Evolutionary conservation across 371 early-diverging fungal species (phyloP).

Genomic region (Lichtheimia ornata): DNA sequence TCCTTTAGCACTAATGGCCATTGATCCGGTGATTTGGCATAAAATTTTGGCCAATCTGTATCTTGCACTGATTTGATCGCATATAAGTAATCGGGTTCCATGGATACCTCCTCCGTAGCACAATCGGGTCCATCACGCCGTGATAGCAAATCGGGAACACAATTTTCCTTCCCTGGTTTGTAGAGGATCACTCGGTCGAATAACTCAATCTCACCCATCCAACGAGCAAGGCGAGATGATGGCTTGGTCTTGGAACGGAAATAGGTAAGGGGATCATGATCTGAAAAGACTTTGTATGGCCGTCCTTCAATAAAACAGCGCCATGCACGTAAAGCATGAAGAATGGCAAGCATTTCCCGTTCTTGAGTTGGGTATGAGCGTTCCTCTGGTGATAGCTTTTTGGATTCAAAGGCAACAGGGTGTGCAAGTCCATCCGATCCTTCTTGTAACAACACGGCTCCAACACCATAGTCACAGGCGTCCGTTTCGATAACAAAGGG

Average conservation of each 20-base stretch:
- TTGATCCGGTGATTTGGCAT: not conserved
- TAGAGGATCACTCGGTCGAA: slow-evolving; percentile 15
- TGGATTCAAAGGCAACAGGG: slow-evolving; percentile 24
- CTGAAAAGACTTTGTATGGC: slow-evolving; percentile 19
- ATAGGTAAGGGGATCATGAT: slow-evolving; percentile 29
- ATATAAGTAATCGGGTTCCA: slow-evolving; percentile 12
- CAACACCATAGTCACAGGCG: no score
- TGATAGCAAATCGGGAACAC: no score
- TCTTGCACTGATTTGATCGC: not conserved
- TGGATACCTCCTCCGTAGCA: not conserved
- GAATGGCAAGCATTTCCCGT: slow-evolving; percentile 34
- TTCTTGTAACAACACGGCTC: slow-evolving; percentile 20
- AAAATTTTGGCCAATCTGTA: slow-evolving; percentile 10
- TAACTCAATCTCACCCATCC: slow-evolving; percentile 21
- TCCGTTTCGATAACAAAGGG: no score
- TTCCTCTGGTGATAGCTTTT: slow-evolving; percentile 11
- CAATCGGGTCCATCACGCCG: no score
- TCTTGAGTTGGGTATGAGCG: no score
- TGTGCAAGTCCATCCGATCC: slow-evolving; percentile 30
- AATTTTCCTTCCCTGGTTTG: no score
- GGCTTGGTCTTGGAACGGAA: slow-evolving; percentile 14
- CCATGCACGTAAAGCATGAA: slow-evolving; percentile 33
- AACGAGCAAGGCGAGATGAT: slow-evolving; percentile 6
- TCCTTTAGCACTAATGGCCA: not conserved
- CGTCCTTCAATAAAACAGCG: slow-evolving; percentile 31